Percentiles rank a stretch among this genome's conserved stretches.
Conservation (phyloP, 163 green algal genomes). For the Botryococcus braunii region DNA sequence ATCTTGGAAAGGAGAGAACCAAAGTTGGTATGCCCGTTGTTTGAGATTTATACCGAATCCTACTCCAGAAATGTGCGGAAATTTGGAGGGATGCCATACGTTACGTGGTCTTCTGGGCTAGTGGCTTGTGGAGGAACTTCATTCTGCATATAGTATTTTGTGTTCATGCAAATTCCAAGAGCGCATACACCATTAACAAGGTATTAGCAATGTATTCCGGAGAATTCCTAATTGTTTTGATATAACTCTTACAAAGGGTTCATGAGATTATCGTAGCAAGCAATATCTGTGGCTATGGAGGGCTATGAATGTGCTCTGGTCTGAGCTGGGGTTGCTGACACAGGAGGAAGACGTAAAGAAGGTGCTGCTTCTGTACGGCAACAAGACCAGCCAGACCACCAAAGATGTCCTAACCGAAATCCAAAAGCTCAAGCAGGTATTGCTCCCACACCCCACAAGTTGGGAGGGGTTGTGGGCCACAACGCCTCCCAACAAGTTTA, state of each 20-base stretch:
- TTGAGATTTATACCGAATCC: too few species aligned
- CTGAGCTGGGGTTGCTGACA: not conserved
- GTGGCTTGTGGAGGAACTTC: too few species aligned
- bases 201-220: not conserved
- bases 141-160: not conserved
- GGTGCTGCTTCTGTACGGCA: conserved; percentile 69
- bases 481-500: not conserved
- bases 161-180: not conserved
- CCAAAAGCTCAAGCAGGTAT: conserved; percentile 73
- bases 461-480: not conserved
- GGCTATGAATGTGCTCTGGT: not conserved
- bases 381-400: conserved; percentile 68
- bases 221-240: too few species aligned
- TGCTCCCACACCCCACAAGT: too few species aligned
- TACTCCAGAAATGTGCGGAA: too few species aligned
- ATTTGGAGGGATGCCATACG: too few species aligned
- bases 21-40: conserved; percentile 58
- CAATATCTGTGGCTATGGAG: not conserved
- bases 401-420: conserved; percentile 73
- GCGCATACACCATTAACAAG: not conserved
- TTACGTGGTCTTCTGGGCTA: too few species aligned
- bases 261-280: not conserved
- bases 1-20: conserved; percentile 60
- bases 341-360: conserved; percentile 82
- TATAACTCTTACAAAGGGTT: not conserved